Base-by-base conservation (phyloP, 1,284 basidiomycete genomes). In the Ceratobasidium theobromae region DNA sequence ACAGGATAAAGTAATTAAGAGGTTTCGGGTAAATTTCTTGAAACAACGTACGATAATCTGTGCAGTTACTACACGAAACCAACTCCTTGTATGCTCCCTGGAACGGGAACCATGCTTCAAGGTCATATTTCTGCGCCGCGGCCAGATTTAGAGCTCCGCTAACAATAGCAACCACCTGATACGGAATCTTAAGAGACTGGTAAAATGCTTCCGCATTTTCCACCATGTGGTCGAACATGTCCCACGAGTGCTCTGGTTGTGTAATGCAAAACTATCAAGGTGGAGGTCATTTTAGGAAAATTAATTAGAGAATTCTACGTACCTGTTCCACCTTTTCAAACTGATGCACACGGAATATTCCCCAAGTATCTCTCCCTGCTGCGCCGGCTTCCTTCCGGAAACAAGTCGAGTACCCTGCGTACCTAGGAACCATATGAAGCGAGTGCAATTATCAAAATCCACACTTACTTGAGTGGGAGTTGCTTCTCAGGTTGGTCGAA, bases 101-200 rank as follows among this genome's bases (percentile, higher is more conserved):
- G 86, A 93, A 98, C 2, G 96, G 96, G 85, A 99, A 99, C 93
- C 94, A 99, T 53, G 96, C 97, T 78, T 99, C 96, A 66, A 99
- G 77, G 79, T 99, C 97, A 76, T 89, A 95, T 81, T 99, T 99
- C 81, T 96, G 93, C 65, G 95, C 85, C 6, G 97, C 96, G 0
- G 97, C 96, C 72, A 98, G 86, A 79, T 99, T 99, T 72, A 99
- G 80, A 23, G 94, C 96, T 16, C 96, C 94, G 35, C 93, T 95
- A 35, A 98, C 96, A 73, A 99, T 98, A n/a, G 85, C 88, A 66
- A 98, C 94, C 57, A 98, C 85, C 40, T 91, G 88, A 77, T 98
- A 99, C 25, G 95, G 88, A 65, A 99, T 41, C 28, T 88, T 88
- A 62, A 99, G 84, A 76, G 89, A 93, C 83, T 98, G 91, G 78